Evolutionary conservation across 2,329 filamentous ascomycete species (phyloP).

Genomic region (Aureobasidium leucospermi): DNA sequence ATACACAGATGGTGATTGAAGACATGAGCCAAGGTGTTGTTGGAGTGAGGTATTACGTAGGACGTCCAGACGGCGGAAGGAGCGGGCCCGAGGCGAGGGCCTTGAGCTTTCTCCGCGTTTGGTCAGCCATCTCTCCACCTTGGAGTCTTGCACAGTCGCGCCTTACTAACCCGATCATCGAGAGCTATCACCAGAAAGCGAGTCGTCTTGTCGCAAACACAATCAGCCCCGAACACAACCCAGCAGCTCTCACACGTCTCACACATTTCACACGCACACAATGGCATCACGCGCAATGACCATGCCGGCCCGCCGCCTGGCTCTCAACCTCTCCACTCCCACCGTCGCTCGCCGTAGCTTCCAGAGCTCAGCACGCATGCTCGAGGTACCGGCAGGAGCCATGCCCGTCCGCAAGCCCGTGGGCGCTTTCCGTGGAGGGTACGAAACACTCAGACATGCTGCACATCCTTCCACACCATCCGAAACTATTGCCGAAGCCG

Average conservation of each 20-base stretch:
- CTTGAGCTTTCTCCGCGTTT: too few relatives aligned
- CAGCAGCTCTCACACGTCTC: neutral
- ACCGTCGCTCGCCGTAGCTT: slow-evolving; percentile 28
- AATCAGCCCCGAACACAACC: neutral
- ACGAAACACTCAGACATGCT: slow-evolving; percentile 29
- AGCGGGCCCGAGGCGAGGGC: too few relatives aligned
- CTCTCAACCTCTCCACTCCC: neutral
- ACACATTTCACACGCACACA: neutral
- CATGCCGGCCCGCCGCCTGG: slow-evolving; percentile 1
- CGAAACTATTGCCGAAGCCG: neutral
- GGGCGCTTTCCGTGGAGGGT: slow-evolving; percentile 67
- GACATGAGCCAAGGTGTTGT: too few relatives aligned
- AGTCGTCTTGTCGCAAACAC: neutral
- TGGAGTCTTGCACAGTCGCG: neutral
- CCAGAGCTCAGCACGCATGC: slow-evolving; percentile 29
- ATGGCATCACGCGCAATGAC: slow-evolving; percentile 9
- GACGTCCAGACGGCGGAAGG: too few relatives aligned
- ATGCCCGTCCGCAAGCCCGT: slow-evolving; percentile 57
- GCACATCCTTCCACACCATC: neutral
- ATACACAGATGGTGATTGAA: too few relatives aligned
- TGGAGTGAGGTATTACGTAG: too few relatives aligned
- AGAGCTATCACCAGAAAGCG: too few relatives aligned
- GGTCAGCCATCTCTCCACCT: neutral
- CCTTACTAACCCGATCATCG: neutral
- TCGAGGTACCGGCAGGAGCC: slow-evolving; percentile 24